Base-by-base conservation (phyloP, 768 basidiomycete genomes). In the Pleurotus djamor region DNA sequence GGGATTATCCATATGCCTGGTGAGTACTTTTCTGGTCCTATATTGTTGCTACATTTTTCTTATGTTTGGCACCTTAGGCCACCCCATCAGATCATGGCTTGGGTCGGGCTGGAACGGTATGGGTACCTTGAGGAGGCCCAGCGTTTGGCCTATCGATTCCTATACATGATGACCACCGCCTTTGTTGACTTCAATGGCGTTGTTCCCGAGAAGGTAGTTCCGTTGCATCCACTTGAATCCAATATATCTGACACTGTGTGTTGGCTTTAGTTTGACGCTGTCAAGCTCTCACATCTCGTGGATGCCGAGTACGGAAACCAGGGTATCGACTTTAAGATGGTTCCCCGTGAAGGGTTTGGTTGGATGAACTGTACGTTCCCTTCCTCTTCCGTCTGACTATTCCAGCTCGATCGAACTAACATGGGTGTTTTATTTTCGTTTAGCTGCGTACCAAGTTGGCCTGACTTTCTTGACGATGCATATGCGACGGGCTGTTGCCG, bases 131-230 rank as follows among this genome's bases (percentile, higher is more conserved):
- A 96, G 62, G 95, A 97, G 63, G 92, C 95, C 1, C 94, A 96
- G 63, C 83, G 97, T 49, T 76, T 98, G 51, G 89, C 96, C 1
- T 99, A 99, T 74, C 82, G 96, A 55, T 99, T 92, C 85, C 83
- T 97, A n/a, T 98, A 98, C 78, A 97, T 99, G 96, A 93, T 94
- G 91, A 95, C 94, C 8, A 91, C 89, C 0, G 92, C 93, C 2
- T 92, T 94, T 64, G 95, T 97, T 56, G 94, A 96, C 71, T 98
- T 97, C 74, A 98, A 98, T 72, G 96, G 96, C 3, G 94, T 97
- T 37, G 95, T 98, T 1, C 96, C 96, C 0, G 96, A 98, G 78
- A 98, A 98, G 84, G 90, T 89, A 28, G 2, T 28, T 28, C 34
- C n/a, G 72, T 43, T n/a, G 16, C 33, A 48, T 14, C 10, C 9